Evolutionary conservation across 306 rosid genomes (phyloP).

Genomic region (Vigna nakashimae): DNA sequence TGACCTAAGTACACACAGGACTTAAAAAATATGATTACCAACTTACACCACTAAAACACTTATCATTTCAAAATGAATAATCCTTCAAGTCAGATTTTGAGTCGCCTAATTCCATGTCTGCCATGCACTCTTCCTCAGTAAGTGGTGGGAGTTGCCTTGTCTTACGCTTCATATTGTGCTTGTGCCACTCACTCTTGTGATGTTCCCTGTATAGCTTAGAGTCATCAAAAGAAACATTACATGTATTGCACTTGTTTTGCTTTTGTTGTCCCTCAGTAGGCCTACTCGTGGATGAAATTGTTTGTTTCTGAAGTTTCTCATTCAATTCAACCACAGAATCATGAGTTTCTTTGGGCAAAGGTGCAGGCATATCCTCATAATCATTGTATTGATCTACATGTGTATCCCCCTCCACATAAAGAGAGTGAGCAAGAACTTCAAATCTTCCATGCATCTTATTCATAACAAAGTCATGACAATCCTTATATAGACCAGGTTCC

Average conservation of each 20-base stretch:
- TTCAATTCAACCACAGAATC: slow-evolving; percentile 62
- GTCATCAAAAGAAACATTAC: slow-evolving; percentile 66
- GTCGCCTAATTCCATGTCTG: slow-evolving; percentile 69
- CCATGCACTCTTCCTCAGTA: slow-evolving; percentile 75
- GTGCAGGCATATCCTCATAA: slow-evolving; percentile 56
- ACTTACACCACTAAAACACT: not conserved
- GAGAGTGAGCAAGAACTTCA: slow-evolving; percentile 87
- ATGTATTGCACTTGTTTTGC: slow-evolving; percentile 78
- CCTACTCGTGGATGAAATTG: slow-evolving; percentile 53
- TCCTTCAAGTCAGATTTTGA: slow-evolving; percentile 82
- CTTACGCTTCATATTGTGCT: slow-evolving; percentile 84
- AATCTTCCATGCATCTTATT: slow-evolving; percentile 72
- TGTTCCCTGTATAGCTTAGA: slow-evolving; percentile 80
- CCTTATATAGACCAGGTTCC: slow-evolving; percentile 87
- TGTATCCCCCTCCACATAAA: slow-evolving; percentile 78
- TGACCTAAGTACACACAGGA: slow-evolving; percentile 23
- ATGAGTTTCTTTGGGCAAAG: slow-evolving; percentile 48
- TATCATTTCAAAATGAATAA: slow-evolving; percentile 69
- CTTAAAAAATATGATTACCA: not conserved
- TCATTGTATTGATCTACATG: slow-evolving; percentile 76
- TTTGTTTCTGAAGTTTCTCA: slow-evolving; percentile 71
- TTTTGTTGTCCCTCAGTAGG: slow-evolving; percentile 59
- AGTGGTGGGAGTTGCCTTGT: slow-evolving; percentile 83
- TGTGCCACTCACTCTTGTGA: slow-evolving; percentile 95
- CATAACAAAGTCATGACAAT: slow-evolving; percentile 73